Evolutionary conservation across 345 rosid genomes (phyloP).

Genomic region (Lumnitzera racemosa): DNA sequence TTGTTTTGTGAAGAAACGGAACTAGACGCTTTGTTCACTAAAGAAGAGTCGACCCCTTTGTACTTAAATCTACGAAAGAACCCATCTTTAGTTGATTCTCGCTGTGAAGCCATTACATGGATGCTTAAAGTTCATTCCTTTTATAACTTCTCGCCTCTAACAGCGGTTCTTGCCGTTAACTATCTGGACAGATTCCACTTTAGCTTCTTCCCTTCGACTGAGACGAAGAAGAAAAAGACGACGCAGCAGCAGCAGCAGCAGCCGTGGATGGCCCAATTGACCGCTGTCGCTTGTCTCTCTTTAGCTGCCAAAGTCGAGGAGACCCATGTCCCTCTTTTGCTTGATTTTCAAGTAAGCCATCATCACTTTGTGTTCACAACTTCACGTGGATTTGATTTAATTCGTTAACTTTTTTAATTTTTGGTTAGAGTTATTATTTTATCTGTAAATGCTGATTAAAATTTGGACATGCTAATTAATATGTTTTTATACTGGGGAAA

Average conservation of each 20-base stretch:
- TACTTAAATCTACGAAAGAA: conserved; percentile 13
- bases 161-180: conserved; percentile 59
- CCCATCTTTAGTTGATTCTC: conserved; percentile 28
- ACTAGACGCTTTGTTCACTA: conserved; percentile 10
- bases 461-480: too few relatives aligned
- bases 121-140: conserved; percentile 21
- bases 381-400: too few relatives aligned
- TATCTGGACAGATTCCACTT: conserved; percentile 59
- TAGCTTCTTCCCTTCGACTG: conserved; percentile 13
- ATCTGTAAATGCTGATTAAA: too few relatives aligned
- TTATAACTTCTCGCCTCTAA: conserved; percentile 46
- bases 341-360: conserved; percentile 53
- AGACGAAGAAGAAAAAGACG: too few relatives aligned
- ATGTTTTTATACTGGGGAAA: too few relatives aligned
- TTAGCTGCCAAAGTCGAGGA: conserved; percentile 45
- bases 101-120: conserved; percentile 41
- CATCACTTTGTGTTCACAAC: not conserved
- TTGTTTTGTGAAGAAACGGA: conserved; percentile 48
- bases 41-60: conserved; percentile 7
- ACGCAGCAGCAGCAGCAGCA: conserved; percentile 15
- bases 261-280: conserved; percentile 66
- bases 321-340: conserved; percentile 48
- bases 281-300: conserved; percentile 70
- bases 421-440: too few relatives aligned
- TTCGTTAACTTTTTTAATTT: too few relatives aligned